Conservation (phyloP, 179 eudicot genomes). For the Beta macrorhiza region DNA sequence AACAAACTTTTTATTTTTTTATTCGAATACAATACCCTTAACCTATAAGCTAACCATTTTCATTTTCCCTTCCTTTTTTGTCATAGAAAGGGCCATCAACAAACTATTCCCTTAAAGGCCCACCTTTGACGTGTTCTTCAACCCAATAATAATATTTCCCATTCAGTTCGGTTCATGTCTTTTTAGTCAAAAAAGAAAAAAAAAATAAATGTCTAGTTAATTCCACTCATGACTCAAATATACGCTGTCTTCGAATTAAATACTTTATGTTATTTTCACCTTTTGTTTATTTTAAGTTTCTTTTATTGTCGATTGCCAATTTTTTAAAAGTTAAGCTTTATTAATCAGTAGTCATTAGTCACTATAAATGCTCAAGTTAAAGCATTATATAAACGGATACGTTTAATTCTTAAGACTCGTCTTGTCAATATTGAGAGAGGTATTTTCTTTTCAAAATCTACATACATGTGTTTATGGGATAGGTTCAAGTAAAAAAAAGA, state of each 20-base stretch:
- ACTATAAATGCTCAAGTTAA: slow-evolving; percentile 12
- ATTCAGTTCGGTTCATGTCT: slow-evolving; percentile 11
- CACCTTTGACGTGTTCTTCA: slow-evolving; percentile 24
- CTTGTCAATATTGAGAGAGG: neutral
- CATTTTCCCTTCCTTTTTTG: slow-evolving; percentile 20
- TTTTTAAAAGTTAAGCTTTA: neutral
- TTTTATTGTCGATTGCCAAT: neutral
- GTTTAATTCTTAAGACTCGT: slow-evolving; percentile 1
- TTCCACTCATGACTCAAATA: slow-evolving; percentile 5
- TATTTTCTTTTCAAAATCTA: neutral
- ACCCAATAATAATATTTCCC: slow-evolving; percentile 17
- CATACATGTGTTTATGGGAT: neutral
- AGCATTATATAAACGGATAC: slow-evolving; percentile 7
- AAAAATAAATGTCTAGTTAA: slow-evolving; percentile 1
- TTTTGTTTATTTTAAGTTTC: neutral
- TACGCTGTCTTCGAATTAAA: neutral
- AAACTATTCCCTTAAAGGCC: slow-evolving; percentile 20
- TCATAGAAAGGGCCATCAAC: slow-evolving; percentile 30
- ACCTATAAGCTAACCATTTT: slow-evolving; percentile 25
- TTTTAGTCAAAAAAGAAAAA: slow-evolving; percentile 29
- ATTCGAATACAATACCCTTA: slow-evolving; percentile 10
- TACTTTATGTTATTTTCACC: slow-evolving; percentile 14
- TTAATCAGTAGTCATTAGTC: neutral
- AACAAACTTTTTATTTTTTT: too few species aligned
- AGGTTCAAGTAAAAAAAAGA: neutral